phyloP scores from a whole-genome alignment of 1,284 basidiomycete genomes.

The Ceraceosorus bombacis region DNA sequence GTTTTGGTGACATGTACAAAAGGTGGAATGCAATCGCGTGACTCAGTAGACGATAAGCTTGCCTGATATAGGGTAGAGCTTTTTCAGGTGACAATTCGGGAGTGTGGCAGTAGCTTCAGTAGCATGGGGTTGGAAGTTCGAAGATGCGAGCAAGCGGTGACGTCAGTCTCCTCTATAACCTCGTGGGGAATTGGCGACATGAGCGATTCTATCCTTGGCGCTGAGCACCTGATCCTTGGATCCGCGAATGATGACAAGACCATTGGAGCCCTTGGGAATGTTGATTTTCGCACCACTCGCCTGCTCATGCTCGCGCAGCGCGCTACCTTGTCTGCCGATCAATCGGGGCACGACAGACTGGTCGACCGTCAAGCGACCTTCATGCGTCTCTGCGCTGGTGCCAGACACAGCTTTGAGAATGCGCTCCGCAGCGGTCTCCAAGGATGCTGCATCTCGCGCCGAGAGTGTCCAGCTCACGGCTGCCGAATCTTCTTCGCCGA shows the following conservation, averaged over 20 bases:
- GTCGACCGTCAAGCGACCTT: slow-evolving; percentile 28
- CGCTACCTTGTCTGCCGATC: slow-evolving; percentile 31
- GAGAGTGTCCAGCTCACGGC: slow-evolving; percentile 27
- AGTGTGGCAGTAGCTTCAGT: too few relatives aligned
- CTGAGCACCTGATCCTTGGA: slow-evolving; percentile 30
- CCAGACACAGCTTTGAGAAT: slow-evolving; percentile 22
- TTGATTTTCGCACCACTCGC: slow-evolving; percentile 29
- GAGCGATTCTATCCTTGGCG: slow-evolving; percentile 31
- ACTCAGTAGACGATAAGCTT: too few relatives aligned
- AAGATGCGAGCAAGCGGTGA: too few relatives aligned
- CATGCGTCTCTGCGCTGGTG: slow-evolving; percentile 23
- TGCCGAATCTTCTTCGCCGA: slow-evolving; percentile 10
- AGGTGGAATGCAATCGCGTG: too few relatives aligned
- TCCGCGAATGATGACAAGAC: slow-evolving; percentile 34
- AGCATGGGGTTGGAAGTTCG: too few relatives aligned
- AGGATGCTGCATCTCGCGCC: slow-evolving; percentile 17
- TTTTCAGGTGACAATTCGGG: too few relatives aligned
- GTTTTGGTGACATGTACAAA: too few relatives aligned
- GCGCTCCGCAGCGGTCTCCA: slow-evolving; percentile 26
- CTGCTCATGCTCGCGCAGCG: slow-evolving; percentile 27
- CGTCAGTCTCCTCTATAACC: too few relatives aligned
- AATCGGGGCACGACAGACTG: slow-evolving; percentile 28
- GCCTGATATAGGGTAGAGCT: too few relatives aligned
- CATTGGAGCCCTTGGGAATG: slow-evolving; percentile 32
- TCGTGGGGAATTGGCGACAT: slow-evolving; percentile 12